Conservation (phyloP, 192 early-diverging fungal species). For the Borealophlyctis nickersoniae region DNA sequence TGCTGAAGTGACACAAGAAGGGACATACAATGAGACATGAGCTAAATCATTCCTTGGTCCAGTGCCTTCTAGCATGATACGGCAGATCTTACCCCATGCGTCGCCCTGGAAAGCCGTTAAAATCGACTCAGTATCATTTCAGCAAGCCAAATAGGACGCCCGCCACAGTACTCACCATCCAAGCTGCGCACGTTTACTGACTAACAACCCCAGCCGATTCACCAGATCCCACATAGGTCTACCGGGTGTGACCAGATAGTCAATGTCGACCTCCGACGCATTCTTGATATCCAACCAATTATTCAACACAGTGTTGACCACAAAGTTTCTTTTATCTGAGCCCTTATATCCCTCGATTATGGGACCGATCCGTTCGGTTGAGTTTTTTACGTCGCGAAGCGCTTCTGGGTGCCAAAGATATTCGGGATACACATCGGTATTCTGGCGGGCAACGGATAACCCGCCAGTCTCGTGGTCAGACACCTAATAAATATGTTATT, state of each 20-base stretch:
- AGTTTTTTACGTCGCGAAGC: conserved; percentile 65
- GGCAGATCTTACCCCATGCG: no score
- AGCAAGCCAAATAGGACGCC: no score
- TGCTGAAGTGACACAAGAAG: conserved; percentile 84
- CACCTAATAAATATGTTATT: no score
- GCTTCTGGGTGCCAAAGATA: conserved; percentile 77
- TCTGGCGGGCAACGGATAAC: conserved; percentile 76
- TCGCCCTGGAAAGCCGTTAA: no score
- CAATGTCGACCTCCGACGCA: conserved; percentile 29
- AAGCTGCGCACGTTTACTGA: conserved; percentile 39
- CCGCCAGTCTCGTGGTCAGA: conserved; percentile 98
- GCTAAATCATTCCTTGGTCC: no score
- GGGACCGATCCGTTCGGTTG: conserved; percentile 47
- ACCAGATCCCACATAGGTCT: conserved; percentile 30
- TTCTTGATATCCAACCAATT: conserved; percentile 14
- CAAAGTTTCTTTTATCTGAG: conserved; percentile 31
- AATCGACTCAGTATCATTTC: no score
- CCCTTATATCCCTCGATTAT: conserved; percentile 13
- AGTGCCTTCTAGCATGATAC: no score
- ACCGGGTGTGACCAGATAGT: conserved; percentile 48
- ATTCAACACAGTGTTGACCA: conserved; percentile 55
- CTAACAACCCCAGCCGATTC: conserved; percentile 23
- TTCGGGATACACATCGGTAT: conserved; percentile 69
- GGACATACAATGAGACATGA: conserved; percentile 15
- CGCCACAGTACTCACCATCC: conserved; percentile 40